A percentile compares a stretch with the other conserved stretches of the same genome.
These are phyloP conservation scores for Miamiensis avidus DNA, from an alignment of 169 alveolate species.

Conservation along the genomic window DNA sequence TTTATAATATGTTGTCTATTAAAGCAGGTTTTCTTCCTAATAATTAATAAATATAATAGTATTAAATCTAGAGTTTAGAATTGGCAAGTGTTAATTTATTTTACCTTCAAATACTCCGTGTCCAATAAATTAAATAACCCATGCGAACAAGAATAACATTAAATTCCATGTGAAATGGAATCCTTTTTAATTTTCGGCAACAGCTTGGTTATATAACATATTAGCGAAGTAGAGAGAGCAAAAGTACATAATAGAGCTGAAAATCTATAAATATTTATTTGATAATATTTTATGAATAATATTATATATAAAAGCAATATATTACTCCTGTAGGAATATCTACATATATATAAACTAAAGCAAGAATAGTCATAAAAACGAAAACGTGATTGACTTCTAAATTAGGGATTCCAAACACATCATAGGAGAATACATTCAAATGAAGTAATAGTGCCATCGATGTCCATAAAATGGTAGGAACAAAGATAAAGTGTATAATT, in stretches of 20 bases:
- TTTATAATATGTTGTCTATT: slow-evolving; percentile 9
- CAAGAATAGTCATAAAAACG: background rate
- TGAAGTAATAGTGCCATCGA: background rate
- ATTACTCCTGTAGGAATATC: slow-evolving; percentile 13
- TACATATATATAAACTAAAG: background rate
- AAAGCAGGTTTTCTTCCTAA: slow-evolving; percentile 25
- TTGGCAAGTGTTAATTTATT: background rate
- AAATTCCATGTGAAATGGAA: background rate
- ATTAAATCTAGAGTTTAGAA: too few relatives aligned
- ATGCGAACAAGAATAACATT: background rate
- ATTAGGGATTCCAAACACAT: background rate
- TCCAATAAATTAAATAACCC: slow-evolving; percentile 29
- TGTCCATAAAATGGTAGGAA: slow-evolving; percentile 1
- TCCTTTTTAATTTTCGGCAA: background rate
- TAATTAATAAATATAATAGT: background rate
- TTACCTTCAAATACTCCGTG: slow-evolving; percentile 28
- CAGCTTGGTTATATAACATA: background rate
- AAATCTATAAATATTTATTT: slow-evolving; percentile 13
- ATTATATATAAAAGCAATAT: too few relatives aligned
- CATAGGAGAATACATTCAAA: background rate
- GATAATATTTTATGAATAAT: background rate
- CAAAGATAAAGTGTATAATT: slow-evolving; percentile 9
- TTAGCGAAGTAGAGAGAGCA: background rate
- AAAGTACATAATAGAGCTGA: background rate
- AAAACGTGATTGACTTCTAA: background rate